A percentile compares a stretch with the other conserved stretches of the same genome.
These are phyloP conservation scores for Penicillium antarcticum DNA, from an alignment of 495 filamentous ascomycete species.

Conservation along the genomic window DNA sequence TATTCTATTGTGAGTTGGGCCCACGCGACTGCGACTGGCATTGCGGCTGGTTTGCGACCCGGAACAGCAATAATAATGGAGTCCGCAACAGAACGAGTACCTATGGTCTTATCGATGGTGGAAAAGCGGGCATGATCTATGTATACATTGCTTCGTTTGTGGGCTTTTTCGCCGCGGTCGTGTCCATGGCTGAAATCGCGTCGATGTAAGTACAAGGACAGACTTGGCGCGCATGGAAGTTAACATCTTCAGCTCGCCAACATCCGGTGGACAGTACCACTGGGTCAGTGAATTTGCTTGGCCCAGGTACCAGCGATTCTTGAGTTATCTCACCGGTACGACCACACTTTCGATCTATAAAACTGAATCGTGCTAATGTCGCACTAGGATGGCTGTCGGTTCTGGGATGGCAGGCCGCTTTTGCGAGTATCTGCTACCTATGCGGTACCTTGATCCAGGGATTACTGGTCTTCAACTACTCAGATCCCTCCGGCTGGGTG, in stretches of 20 bases:
- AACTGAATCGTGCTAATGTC: background rate
- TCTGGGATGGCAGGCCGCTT: slow-evolving; percentile 44
- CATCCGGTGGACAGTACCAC: slow-evolving; percentile 47
- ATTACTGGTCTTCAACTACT: slow-evolving; percentile 44
- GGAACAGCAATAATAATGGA: background rate
- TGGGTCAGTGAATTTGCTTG: slow-evolving; percentile 47
- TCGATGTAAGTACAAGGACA: slow-evolving; percentile 32
- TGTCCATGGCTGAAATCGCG: slow-evolving; percentile 46
- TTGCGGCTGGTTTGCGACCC: background rate
- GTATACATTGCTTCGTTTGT: slow-evolving; percentile 40
- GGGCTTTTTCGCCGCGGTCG: slow-evolving; percentile 40
- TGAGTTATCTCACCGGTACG: slow-evolving; percentile 44
- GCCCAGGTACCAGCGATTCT: slow-evolving; percentile 35
- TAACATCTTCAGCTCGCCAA: slow-evolving; percentile 29
- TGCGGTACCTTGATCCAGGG: slow-evolving; percentile 45
- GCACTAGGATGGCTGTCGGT: slow-evolving; percentile 43
- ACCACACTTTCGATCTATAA: background rate
- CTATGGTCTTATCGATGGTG: slow-evolving; percentile 42
- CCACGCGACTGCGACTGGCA: background rate
- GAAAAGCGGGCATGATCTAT: slow-evolving; percentile 47
- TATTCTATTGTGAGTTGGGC: slow-evolving; percentile 30
- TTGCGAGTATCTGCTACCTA: slow-evolving; percentile 35
- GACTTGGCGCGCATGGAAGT: background rate
- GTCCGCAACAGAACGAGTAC: slow-evolving; percentile 25
- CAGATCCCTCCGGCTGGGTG: slow-evolving; percentile 25